These are phyloP conservation scores for Peltaster fructicola DNA, from an alignment of 2,329 filamentous ascomycete species.

Conservation along the genomic window DNA sequence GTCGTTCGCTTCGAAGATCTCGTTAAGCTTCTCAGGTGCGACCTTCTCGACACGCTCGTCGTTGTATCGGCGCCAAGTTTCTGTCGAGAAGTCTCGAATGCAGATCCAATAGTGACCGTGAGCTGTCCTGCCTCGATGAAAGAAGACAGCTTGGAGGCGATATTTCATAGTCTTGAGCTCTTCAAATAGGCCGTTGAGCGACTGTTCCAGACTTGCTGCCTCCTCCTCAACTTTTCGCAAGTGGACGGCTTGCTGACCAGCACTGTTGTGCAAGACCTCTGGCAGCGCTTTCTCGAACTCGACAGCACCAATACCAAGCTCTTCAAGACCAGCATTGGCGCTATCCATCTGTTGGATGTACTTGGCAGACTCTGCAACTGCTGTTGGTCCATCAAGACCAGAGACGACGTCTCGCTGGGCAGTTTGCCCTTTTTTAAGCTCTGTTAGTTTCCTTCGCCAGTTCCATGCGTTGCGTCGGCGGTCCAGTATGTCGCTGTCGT, in stretches of 20 bases:
- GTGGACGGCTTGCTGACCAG: constrained; percentile 27
- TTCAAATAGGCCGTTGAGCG: constrained; percentile 42
- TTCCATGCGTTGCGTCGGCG: constrained; percentile 57
- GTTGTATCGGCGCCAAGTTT: constrained; percentile 87
- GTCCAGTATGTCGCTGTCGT: constrained; percentile 42
- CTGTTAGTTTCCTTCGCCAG: constrained; percentile 43
- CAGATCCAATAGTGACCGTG: constrained; percentile 93
- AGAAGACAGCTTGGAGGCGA: constrained; percentile 77
- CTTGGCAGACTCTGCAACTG: constrained; percentile 18
- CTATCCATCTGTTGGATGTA: constrained; percentile 26
- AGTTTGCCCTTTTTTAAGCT: constrained; percentile 15
- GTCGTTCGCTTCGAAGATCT: constrained; percentile 51
- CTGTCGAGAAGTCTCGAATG: constrained; percentile 70
- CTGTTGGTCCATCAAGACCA: constrained; percentile 13
- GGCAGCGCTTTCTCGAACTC: constrained; percentile 25
- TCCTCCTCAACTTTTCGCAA: constrained; percentile 21
- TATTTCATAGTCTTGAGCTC: constrained; percentile 53
- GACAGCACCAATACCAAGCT: constrained; percentile 21
- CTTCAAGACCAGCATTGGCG: constrained; percentile 21
- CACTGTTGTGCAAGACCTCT: constrained; percentile 27
- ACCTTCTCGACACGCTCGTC: constrained; percentile 63
- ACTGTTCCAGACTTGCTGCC: constrained; percentile 30
- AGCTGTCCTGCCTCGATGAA: constrained; percentile 51
- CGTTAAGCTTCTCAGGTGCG: constrained; percentile 24
- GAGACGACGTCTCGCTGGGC: constrained; percentile 8